Base-by-base conservation (phyloP, 371 early-diverging fungal species). In the Funneliformis caledonium region DNA sequence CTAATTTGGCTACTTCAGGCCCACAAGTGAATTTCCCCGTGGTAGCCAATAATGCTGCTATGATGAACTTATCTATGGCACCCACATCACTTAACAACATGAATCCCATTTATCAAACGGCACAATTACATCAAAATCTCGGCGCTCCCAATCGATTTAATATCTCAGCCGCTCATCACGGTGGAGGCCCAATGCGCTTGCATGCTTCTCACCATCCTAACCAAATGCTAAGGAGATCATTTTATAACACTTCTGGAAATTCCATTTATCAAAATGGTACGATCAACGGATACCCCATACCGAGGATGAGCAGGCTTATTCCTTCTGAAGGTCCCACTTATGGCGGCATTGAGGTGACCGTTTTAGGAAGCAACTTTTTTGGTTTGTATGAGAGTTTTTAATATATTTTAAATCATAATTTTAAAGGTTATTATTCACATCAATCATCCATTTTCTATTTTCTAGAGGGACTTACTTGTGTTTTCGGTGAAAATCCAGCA, bases 281-380 rank as follows among this genome's bases (percentile, higher is more conserved):
- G 16, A 42, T 74, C 42, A 65, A 22, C 26, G 73, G 42, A 26
- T 73, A 52, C 37, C 31, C 84, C 81, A 65, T 85, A 8, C 88
- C 88, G 6, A 82, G 82, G 62, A 86, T 91, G 78, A 88, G 88
- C 31, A 88, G 93, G 50, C 69, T 95, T 73, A 90, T 92, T 72
- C 96, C 96, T 2, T 89, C 88, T 61, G 90, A 92, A 80, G 96
- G 96, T 1, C 95, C 97, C 0, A 88, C 92, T 52, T 90, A 89
- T 81, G 97, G 97, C 61, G 96, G 96, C 3, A 88, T 93, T n/a
- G 95, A 94, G 77, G 89, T 96, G 2, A 95, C 96, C 2, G 88
- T 97, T 26, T 83, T 94, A 8, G 97, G 97, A 1, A 88, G 87
- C 11, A 91, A 93, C 80, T 95, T 97, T 87, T 88, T 91, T 62